Conservation (phyloP, 2,329 filamentous ascomycete species). For the Dothistroma pini region DNA sequence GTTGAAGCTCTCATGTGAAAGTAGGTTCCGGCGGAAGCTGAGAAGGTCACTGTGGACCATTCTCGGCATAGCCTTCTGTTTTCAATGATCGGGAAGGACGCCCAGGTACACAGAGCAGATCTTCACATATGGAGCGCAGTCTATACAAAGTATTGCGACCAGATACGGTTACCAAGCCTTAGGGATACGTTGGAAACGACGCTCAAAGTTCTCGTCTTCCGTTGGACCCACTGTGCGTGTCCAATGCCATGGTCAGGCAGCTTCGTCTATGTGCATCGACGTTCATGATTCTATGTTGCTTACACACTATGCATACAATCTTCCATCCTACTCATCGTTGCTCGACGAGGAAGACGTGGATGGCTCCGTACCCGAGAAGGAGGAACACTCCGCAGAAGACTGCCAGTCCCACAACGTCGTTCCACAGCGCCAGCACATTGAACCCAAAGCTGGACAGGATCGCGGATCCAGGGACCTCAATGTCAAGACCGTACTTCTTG, state of each 20-base stretch:
- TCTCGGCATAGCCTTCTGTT: too few relatives aligned
- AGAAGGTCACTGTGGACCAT: too few relatives aligned
- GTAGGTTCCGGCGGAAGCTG: too few relatives aligned
- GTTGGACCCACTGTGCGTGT: too few relatives aligned
- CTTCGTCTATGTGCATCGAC: neutral
- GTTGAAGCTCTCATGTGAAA: neutral
- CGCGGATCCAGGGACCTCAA: constrained; percentile 89
- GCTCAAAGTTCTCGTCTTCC: too few relatives aligned
- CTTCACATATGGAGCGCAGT: too few relatives aligned
- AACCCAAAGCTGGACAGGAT: constrained; percentile 96
- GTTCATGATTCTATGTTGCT: neutral
- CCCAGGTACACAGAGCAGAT: too few relatives aligned
- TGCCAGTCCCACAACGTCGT: constrained; percentile 74
- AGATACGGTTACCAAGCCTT: too few relatives aligned
- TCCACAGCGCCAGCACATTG: constrained; percentile 80
- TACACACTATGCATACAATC: neutral
- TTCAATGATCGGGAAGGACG: too few relatives aligned
- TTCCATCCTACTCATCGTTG: constrained; percentile 57
- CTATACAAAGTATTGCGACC: too few relatives aligned
- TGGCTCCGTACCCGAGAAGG: constrained; percentile 80
- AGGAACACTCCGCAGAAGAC: constrained; percentile 82
- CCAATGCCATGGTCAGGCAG: neutral
- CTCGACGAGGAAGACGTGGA: constrained; percentile 92
- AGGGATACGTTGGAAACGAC: too few relatives aligned
- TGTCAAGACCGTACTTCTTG: constrained; percentile 93